phyloP scores from a whole-genome alignment of 2,329 filamentous ascomycete genomes.

The Cercospora nicotianae region DNA sequence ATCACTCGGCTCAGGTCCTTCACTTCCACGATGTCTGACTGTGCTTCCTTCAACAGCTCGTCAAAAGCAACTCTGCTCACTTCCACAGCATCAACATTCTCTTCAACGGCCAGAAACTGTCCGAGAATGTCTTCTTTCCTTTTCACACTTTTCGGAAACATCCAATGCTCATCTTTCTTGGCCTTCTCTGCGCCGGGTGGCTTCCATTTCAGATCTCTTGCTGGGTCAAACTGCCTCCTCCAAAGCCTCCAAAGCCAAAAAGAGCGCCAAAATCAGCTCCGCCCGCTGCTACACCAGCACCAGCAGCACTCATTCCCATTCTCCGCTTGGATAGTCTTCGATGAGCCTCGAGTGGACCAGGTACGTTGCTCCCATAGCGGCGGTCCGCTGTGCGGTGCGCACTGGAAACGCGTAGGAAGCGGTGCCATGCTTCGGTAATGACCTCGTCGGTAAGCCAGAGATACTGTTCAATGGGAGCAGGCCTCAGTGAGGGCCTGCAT shows the following conservation, averaged over 20 bases:
- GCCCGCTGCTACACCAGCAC: constrained; percentile 15
- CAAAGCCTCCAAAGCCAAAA: constrained; percentile 30
- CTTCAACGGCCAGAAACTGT: constrained; percentile 15
- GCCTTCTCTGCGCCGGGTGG: constrained; percentile 24
- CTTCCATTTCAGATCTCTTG: constrained; percentile 32
- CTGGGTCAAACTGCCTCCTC: constrained; percentile 21
- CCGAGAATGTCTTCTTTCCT: constrained; percentile 19
- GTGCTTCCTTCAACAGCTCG: constrained; percentile 20
- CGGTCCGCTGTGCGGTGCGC: constrained; percentile 22
- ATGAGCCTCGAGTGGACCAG: constrained; percentile 63
- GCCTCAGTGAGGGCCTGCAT: constrained; percentile 26
- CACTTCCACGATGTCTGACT: neutral
- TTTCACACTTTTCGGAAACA: constrained; percentile 17
- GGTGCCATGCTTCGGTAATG: constrained; percentile 53
- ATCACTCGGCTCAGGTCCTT: constrained; percentile 17
- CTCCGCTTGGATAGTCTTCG: constrained; percentile 56
- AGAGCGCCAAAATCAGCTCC: constrained; percentile 34
- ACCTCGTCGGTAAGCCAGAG: constrained; percentile 63
- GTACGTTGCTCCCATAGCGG: constrained; percentile 61
- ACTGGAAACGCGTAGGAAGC: constrained; percentile 48
- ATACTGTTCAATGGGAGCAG: constrained; percentile 39
- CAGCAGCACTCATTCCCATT: constrained; percentile 45
- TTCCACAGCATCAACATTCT: constrained; percentile 16
- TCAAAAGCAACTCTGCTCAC: constrained; percentile 29
- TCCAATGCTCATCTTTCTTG: constrained; percentile 21